A percentile compares a stretch with the other conserved stretches of the same genome.
Conservation (phyloP, 371 early-diverging fungal genomes). For the Mortierella sp. region DNA sequence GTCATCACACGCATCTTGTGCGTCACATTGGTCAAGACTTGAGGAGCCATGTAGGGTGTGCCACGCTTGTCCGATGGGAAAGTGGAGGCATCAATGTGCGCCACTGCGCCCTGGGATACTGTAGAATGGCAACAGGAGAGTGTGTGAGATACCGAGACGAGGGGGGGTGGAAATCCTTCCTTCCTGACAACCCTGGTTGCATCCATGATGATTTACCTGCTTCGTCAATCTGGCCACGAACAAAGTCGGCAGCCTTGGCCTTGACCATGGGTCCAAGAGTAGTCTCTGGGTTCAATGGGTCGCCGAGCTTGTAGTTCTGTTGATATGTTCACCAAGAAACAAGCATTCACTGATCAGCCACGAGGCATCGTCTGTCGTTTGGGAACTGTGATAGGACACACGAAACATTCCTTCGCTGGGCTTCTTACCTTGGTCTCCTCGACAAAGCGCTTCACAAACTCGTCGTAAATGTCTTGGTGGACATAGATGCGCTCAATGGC, state of each 20-base stretch:
- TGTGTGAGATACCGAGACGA: background rate
- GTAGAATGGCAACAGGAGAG: background rate
- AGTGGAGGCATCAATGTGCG: conserved; percentile 65
- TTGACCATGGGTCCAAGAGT: conserved; percentile 88
- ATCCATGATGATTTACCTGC: conserved; percentile 68
- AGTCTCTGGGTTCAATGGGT: conserved; percentile 71
- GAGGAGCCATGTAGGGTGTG: conserved; percentile 81
- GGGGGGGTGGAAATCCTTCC: too few species aligned
- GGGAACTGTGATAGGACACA: too few species aligned
- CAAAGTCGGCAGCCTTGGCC: conserved; percentile 71
- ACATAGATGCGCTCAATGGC: conserved; percentile 88
- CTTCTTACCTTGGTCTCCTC: conserved; percentile 65
- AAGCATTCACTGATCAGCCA: too few species aligned
- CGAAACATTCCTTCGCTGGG: background rate
- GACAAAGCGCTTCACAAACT: conserved; percentile 75
- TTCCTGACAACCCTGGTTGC: too few species aligned
- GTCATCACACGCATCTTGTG: conserved; percentile 83
- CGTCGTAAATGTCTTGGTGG: conserved; percentile 79
- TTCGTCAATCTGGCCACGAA: conserved; percentile 75
- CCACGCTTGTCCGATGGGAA: conserved; percentile 75
- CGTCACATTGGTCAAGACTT: conserved; percentile 77
- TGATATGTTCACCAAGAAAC: background rate
- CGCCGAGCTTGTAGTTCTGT: conserved; percentile 70
- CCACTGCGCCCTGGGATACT: conserved; percentile 75
- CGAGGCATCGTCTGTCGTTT: too few species aligned